Base-by-base conservation (phyloP, 2,329 filamentous ascomycete species). In the Bretziella fagacearum region DNA sequence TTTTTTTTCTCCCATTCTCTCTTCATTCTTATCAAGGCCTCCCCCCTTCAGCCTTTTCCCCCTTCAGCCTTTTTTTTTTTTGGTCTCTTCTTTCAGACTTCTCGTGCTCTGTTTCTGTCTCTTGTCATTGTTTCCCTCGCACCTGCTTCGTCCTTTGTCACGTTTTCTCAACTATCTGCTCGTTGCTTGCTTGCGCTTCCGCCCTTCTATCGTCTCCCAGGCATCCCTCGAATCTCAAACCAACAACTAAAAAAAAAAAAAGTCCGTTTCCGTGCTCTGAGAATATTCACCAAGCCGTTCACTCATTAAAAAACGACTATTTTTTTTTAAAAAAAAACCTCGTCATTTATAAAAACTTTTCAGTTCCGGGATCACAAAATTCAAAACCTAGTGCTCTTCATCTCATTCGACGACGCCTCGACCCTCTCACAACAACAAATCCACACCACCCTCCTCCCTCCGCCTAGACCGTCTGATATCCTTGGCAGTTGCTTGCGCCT, bases 341-440 rank as follows among this genome's bases (percentile, higher is more conserved):
- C n/a, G n/a, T n/a, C n/a, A n/a, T n/a, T n/a, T n/a, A n/a, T n/a
- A 43, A 43, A 43, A 43, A 43, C 40, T 43, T 43, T 43, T 43
- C 40, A 43, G 40, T 43, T 43, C 40, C 40, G 40, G 36, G 22
- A 18, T 25, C 39, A 42, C 25, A 42, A 10, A 23, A n/a, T 39
- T 39, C 3, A 8, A 6, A 23, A 22, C 17, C 18, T 20, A 6
- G 8, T 20, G 8, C 17, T 39, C 11, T 13, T 39, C 35, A 18
- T 22, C 35, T 11, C 23, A 11, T n/a, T 10, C 30, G 5, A 15
- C 35, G 17, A 10, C 18, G 35, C 35, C 35, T 39, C 35, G 17
- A 13, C 15, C 35, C 13, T 39, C 4, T 33, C 17, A 6, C 30
- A 10, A 22, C 35, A 8, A 26, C 25, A 30, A 43, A 43, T 30